phyloP scores from a whole-genome alignment of 192 early-diverging fungal genomes.

The Podila clonocystis region DNA sequence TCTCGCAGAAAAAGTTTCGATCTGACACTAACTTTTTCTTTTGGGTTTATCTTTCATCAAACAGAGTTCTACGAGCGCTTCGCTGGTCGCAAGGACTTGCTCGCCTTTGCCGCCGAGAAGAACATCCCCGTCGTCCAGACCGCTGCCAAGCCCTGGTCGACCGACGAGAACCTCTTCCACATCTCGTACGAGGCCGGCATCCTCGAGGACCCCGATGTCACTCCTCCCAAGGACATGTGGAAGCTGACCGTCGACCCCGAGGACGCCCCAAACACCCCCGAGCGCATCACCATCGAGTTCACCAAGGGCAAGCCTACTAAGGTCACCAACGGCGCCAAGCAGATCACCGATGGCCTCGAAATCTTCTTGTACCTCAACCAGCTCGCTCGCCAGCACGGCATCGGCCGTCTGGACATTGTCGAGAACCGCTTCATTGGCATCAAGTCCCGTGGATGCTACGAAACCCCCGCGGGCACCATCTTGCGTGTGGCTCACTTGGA shows the following conservation, averaged over 20 bases:
- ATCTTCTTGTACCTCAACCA: slow-evolving; percentile 98
- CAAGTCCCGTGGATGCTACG: slow-evolving; percentile 99
- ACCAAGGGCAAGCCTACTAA: slow-evolving; percentile 87
- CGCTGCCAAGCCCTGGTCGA: slow-evolving; percentile 97
- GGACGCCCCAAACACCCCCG: slow-evolving; percentile 94
- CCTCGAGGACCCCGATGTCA: slow-evolving; percentile 94
- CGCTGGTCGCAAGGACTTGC: slow-evolving; percentile 89
- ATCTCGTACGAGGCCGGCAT: slow-evolving; percentile 99
- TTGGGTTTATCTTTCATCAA: slow-evolving; percentile 3
- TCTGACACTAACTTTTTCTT: background rate
- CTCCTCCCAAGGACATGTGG: slow-evolving; percentile 99
- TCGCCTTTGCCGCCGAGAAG: slow-evolving; percentile 92
- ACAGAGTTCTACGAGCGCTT: slow-evolving; percentile 93
- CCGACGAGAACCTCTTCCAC: slow-evolving; percentile 99
- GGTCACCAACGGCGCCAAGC: slow-evolving; percentile 80
- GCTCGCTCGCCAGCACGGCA: slow-evolving; percentile 94
- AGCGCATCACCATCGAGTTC: slow-evolving; percentile 94
- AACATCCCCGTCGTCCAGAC: slow-evolving; percentile 96
- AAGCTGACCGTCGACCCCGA: slow-evolving; percentile 98
- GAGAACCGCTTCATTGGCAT: slow-evolving; percentile 99
- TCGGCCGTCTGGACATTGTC: slow-evolving; percentile 99
- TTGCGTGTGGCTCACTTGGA: slow-evolving; percentile 95
- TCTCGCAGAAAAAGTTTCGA: background rate
- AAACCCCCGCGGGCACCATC: slow-evolving; percentile 98
- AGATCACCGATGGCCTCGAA: slow-evolving; percentile 69